Evolutionary conservation across 2,329 filamentous ascomycete genomes (phyloP).

Genomic region (Sclerotinia glacialis): DNA sequence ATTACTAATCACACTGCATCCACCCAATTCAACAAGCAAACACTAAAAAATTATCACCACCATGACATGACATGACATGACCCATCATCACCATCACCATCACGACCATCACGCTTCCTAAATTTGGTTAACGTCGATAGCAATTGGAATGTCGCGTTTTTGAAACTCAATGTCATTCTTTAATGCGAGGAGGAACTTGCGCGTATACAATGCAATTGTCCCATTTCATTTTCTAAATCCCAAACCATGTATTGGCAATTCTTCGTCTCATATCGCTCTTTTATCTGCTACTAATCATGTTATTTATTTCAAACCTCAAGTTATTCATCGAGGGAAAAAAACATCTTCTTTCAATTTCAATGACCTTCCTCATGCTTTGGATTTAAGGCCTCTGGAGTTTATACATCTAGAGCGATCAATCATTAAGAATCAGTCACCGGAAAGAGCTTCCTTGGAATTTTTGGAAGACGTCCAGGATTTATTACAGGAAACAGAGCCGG

Average conservation of each 20-base stretch:
- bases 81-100: no score
- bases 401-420: slow-evolving; percentile 35
- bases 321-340: slow-evolving; percentile 49
- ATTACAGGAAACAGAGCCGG: background rate
- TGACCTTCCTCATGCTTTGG: slow-evolving; percentile 47
- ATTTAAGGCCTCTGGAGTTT: slow-evolving; percentile 34
- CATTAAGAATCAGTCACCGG: background rate
- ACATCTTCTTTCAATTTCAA: slow-evolving; percentile 54
- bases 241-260: background rate
- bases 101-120: background rate
- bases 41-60: background rate
- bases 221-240: background rate
- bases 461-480: slow-evolving; percentile 1
- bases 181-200: slow-evolving; percentile 6
- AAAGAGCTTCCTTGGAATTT: background rate
- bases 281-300: background rate
- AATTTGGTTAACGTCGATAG: background rate
- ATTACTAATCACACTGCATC: slow-evolving; percentile 4
- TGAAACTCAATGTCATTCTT: slow-evolving; percentile 14
- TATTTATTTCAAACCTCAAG: background rate
- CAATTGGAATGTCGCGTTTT: slow-evolving; percentile 1
- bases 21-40: background rate
- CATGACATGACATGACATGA: no score
- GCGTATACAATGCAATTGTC: background rate
- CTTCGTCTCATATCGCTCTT: background rate